These are phyloP conservation scores for Ustilago xerochloae DNA, from an alignment of 1,284 basidiomycete species.

Conservation along the genomic window DNA sequence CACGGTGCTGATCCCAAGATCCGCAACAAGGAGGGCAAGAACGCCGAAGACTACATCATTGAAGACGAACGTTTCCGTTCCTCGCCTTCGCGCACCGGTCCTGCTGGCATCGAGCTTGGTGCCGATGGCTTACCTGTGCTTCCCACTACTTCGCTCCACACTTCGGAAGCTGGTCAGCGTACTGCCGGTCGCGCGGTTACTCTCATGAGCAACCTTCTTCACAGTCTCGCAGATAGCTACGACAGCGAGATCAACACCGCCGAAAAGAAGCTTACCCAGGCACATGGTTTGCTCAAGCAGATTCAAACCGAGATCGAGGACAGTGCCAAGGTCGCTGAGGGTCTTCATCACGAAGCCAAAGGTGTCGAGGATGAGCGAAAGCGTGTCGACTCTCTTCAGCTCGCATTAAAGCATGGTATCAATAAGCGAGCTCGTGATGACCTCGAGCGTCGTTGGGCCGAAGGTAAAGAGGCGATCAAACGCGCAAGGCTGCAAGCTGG, in stretches of 20 bases:
- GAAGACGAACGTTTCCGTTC: conserved; percentile 97
- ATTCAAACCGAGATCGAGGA: conserved; percentile 94
- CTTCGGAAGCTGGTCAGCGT: conserved; percentile 86
- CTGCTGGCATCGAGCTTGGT: conserved; percentile 45
- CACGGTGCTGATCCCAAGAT: conserved; percentile 97
- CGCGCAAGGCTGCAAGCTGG: conserved; percentile 46
- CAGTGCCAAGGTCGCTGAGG: conserved; percentile 79
- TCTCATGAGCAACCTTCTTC: conserved; percentile 87
- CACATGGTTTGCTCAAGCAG: conserved; percentile 84
- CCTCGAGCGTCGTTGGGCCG: conserved; percentile 53
- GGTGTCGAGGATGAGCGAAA: conserved; percentile 77
- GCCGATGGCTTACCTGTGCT: conserved; percentile 39
- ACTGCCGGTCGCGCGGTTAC: conserved; percentile 80
- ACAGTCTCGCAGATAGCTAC: conserved; percentile 89
- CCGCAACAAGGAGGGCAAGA: conserved; percentile 93
- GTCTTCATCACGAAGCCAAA: conserved; percentile 74
- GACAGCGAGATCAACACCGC: conserved; percentile 92
- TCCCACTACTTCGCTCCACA: conserved; percentile 73
- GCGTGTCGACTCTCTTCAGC: conserved; percentile 76
- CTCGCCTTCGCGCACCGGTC: conserved; percentile 73
- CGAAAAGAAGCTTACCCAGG: conserved; percentile 90
- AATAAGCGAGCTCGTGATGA: conserved; percentile 76
- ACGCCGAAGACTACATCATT: conserved; percentile 97
- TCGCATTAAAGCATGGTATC: conserved; percentile 79
- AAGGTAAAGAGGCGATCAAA: conserved; percentile 48